phyloP scores from a whole-genome alignment of 225 moss, liverwort and hornwort species.

The Thuidium tamariscinum region DNA sequence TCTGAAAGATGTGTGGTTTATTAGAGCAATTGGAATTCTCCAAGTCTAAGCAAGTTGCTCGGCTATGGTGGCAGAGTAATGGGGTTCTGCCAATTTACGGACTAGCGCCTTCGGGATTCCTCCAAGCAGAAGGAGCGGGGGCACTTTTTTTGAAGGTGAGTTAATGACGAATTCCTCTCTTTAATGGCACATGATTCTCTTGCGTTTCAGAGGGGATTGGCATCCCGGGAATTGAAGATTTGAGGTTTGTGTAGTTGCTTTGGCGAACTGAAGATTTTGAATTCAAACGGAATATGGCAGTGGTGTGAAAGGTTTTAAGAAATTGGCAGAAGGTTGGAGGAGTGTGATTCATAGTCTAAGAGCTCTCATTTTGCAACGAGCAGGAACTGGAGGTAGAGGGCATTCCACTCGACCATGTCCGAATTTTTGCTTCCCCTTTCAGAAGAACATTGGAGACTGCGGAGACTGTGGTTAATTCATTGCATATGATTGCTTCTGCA shows the following conservation, averaged over 20 bases:
- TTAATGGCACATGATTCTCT: neutral
- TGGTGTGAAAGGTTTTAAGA: neutral
- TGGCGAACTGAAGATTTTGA: neutral
- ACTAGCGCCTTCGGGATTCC: constrained; percentile 64
- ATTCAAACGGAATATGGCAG: neutral
- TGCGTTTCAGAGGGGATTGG: neutral
- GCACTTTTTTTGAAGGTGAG: constrained; percentile 49
- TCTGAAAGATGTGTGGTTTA: neutral
- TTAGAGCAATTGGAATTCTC: neutral
- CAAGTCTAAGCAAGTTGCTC: neutral
- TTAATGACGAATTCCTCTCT: neutral
- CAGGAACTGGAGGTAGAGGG: constrained; percentile 55
- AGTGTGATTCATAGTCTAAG: neutral
- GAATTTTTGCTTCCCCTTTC: constrained; percentile 76
- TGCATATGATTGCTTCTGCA: constrained; percentile 13
- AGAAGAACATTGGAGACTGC: constrained; percentile 84
- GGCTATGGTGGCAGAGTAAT: constrained; percentile 51
- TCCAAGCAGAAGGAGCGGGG: constrained; percentile 68
- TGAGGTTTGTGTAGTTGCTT: neutral
- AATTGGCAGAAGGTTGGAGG: neutral
- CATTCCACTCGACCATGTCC: constrained; percentile 45
- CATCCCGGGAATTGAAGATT: neutral
- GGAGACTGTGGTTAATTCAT: constrained; percentile 39
- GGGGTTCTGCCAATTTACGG: constrained; percentile 62
- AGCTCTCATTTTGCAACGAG: neutral